Base-by-base conservation (phyloP, 2,329 filamentous ascomycete species). In the Fusarium acutatum region DNA sequence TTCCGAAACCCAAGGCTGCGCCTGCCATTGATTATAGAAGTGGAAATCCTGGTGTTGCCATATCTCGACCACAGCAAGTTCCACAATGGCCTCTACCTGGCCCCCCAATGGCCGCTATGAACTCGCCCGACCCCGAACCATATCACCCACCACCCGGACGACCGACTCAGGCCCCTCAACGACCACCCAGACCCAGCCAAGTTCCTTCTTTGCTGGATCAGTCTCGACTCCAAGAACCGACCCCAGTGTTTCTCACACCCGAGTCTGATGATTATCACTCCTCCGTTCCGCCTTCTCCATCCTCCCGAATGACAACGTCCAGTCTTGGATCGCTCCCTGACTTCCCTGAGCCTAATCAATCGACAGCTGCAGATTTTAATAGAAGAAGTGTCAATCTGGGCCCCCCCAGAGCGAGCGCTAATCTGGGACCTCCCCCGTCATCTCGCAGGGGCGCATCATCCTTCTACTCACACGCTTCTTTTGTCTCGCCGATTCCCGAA, bases 401-500 rank as follows among this genome's bases (percentile, higher is more conserved):
- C 66, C 60, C 78, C 28, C 80, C 81, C 5, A 82, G 88, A 64
- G 84, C 86, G 73, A 90, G 87, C 70, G 84, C 87, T 20, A 88
- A 84, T 56, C 79, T 91, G 18, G 89, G 90, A 6, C 90, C 90
- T 24, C 90, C 90, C 1, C 90, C 90, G 6, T 89, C 87, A 18
- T 85, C 89, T 7, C 85, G 90, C 75, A 84, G 90, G 73, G 90
- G 89, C 3, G 87, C 86, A 34, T 91, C 90, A 0, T 90, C 90
- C 1, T 91, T 91, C 68, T 91, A 92, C 76, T 92, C 91, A 6
- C 88, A 87, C 72, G 82, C 86, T 18, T 93, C 92, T 0, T 92
- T 87, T 67, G 92, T 95, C 32, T 93, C 93, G 1, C 92, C 93
- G 1, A 95, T 95, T 60, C 91, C 91, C 1, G 93, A 95, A 80